Percentiles rank a stretch among this genome's conserved stretches.
phyloP scores from a whole-genome alignment of 1,139 yeast species.

The Meyerozyma elateridarum region DNA sequence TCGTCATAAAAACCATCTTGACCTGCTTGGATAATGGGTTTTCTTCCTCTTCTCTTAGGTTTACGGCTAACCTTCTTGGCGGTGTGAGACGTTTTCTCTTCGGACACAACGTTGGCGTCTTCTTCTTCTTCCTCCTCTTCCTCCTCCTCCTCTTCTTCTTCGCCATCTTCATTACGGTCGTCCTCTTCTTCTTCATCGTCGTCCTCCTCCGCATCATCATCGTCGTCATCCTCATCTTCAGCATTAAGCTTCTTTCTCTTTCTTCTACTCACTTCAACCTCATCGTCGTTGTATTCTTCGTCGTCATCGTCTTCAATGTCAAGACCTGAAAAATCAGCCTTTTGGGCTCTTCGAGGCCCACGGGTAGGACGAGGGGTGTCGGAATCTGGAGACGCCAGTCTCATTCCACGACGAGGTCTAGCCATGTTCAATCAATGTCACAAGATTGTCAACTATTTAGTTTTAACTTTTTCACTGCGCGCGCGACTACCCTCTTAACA shows the following conservation, averaged over 20 bases:
- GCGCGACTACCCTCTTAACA: constrained; percentile 1
- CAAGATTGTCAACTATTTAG: neutral
- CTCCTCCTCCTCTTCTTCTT: constrained; percentile 6
- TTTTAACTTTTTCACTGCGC: constrained; percentile 3
- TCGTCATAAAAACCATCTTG: constrained; percentile 45
- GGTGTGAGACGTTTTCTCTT: constrained; percentile 5
- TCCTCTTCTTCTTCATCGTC: constrained; percentile 5
- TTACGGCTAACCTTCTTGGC: neutral
- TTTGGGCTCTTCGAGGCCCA: constrained; percentile 13
- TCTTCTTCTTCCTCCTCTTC: constrained; percentile 8
- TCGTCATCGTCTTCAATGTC: constrained; percentile 21
- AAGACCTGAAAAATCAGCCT: constrained; percentile 24
- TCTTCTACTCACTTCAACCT: constrained; percentile 1
- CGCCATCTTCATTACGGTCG: constrained; percentile 5
- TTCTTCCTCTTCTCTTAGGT: constrained; percentile 45
- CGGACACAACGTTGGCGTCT: constrained; percentile 4
- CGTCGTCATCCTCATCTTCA: constrained; percentile 4
- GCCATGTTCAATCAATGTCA: constrained; percentile 8
- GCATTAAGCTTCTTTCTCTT: neutral
- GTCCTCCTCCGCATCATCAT: constrained; percentile 2
- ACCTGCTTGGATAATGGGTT: constrained; percentile 30
- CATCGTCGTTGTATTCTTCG: constrained; percentile 10
- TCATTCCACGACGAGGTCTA: constrained; percentile 8
- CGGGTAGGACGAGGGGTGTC: constrained; percentile 17
- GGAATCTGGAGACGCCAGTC: constrained; percentile 10